A percentile compares a stretch with the other conserved stretches of the same genome.
Conservation (phyloP, 768 basidiomycete species). For the Boletus pseudo-olivaceus region DNA sequence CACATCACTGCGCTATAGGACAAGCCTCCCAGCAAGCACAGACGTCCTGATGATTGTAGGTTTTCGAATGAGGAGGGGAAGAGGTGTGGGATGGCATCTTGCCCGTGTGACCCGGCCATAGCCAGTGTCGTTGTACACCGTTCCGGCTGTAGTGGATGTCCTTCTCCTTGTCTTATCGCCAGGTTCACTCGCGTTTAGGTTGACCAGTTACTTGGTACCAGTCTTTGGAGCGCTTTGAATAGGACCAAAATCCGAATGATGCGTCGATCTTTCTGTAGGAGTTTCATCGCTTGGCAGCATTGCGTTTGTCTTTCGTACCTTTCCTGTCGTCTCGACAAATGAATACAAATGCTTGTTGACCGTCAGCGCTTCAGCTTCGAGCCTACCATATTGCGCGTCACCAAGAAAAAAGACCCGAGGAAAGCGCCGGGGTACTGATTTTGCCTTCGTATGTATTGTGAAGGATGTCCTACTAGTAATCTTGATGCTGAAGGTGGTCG, state of each 20-base stretch:
- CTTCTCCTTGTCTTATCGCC: not conserved
- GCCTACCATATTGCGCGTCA: too few relatives aligned
- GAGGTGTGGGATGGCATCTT: rapidly evolving
- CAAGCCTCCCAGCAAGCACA: too few relatives aligned
- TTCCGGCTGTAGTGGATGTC: constrained; percentile 3
- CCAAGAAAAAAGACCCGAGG: not conserved
- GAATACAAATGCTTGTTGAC: not conserved
- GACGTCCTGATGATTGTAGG: not conserved
- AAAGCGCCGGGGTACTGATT: not conserved
- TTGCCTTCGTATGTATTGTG: not conserved
- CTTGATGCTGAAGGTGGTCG: not conserved
- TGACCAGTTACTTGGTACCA: not conserved
- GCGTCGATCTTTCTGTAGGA: too few relatives aligned
- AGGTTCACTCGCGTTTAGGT: too few relatives aligned
- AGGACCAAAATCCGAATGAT: not conserved
- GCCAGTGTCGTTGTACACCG: too few relatives aligned
- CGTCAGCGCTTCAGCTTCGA: not conserved
- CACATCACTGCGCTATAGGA: not conserved
- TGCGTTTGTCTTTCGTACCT: too few relatives aligned
- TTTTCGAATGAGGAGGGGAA: not conserved
- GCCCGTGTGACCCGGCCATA: not conserved
- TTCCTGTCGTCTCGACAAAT: not conserved
- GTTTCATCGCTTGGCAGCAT: not conserved
- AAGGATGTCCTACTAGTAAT: not conserved
- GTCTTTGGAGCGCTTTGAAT: too few relatives aligned